Percentiles rank a stretch among this genome's conserved stretches.
phyloP scores from a whole-genome alignment of 257 asterid species.

The Ligustrum vulgare region DNA sequence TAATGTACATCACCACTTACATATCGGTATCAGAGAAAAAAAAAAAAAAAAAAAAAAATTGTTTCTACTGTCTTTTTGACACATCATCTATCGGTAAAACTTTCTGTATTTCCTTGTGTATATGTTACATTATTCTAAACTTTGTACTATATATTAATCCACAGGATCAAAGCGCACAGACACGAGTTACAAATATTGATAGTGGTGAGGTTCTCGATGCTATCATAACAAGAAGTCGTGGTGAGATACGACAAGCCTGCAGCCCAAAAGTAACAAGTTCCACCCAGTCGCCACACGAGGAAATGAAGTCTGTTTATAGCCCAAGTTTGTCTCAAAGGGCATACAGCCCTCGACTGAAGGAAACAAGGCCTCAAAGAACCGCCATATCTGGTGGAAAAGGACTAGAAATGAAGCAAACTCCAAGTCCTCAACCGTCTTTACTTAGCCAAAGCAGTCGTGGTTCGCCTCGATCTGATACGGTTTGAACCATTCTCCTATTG shows the following conservation, averaged over 20 bases:
- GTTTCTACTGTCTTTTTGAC: too few species aligned
- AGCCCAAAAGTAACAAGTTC: slow-evolving; percentile 80
- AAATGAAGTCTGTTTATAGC: slow-evolving; percentile 45
- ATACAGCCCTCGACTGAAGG: slow-evolving; percentile 61
- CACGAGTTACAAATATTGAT: slow-evolving; percentile 39
- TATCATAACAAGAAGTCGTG: slow-evolving; percentile 85
- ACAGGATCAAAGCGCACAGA: slow-evolving; percentile 56
- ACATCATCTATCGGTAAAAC: too few species aligned
- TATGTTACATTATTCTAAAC: too few species aligned
- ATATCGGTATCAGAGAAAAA: too few species aligned
- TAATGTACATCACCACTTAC: too few species aligned
- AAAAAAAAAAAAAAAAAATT: too few species aligned
- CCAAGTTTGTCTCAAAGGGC: slow-evolving; percentile 45
- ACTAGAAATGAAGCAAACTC: slow-evolving; percentile 53
- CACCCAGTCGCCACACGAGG: slow-evolving; percentile 51
- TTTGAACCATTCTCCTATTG: not conserved
- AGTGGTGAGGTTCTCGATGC: slow-evolving; percentile 72
- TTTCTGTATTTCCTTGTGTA: too few species aligned
- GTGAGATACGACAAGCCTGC: slow-evolving; percentile 67
- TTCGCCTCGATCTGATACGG: slow-evolving; percentile 39
- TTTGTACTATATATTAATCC: slow-evolving; percentile 1
- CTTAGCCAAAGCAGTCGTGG: slow-evolving; percentile 46
- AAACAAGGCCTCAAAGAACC: slow-evolving; percentile 47
- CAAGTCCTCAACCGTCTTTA: slow-evolving; percentile 62
- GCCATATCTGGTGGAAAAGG: slow-evolving; percentile 40